Evolutionary conservation across 1,284 basidiomycete genomes (phyloP).

Genomic region (Kwoniella shivajii): DNA sequence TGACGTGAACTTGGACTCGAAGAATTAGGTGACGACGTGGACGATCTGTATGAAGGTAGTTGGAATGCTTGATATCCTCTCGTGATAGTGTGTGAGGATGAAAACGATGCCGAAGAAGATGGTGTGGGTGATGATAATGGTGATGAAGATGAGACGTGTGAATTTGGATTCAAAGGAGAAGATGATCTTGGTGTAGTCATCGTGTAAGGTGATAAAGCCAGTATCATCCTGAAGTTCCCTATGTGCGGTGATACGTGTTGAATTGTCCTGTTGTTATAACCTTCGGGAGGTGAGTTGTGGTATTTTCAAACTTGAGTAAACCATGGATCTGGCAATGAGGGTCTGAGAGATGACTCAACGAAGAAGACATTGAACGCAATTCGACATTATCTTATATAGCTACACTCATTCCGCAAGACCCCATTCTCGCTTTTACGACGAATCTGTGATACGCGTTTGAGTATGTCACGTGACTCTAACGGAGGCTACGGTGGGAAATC

Average conservation of each 20-base stretch:
- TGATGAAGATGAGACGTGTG: constrained; percentile 20
- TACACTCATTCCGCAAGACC: too few relatives aligned
- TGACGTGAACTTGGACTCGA: not conserved
- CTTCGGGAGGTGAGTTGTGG: too few relatives aligned
- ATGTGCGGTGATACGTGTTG: too few relatives aligned
- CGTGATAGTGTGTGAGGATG: not conserved
- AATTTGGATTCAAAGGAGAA: constrained; percentile 43
- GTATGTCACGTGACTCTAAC: constrained; percentile 8
- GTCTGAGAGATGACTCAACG: too few relatives aligned
- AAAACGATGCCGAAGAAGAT: not conserved
- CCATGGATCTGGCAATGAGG: too few relatives aligned
- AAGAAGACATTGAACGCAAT: too few relatives aligned
- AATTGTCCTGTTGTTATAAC: too few relatives aligned
- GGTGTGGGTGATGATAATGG: constrained; percentile 15
- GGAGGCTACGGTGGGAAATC: not conserved
- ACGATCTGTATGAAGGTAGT: not conserved
- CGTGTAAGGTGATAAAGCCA: not conserved
- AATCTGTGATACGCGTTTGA: too few relatives aligned
- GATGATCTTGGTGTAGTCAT: constrained; percentile 24
- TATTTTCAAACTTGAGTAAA: too few relatives aligned
- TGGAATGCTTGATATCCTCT: constrained; percentile 1
- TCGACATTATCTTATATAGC: too few relatives aligned
- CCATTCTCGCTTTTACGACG: too few relatives aligned
- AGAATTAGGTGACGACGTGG: not conserved
- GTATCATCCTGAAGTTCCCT: constrained; percentile 1